phyloP scores from a whole-genome alignment of 2,329 filamentous ascomycete genomes.

The Fusarium humuli region DNA sequence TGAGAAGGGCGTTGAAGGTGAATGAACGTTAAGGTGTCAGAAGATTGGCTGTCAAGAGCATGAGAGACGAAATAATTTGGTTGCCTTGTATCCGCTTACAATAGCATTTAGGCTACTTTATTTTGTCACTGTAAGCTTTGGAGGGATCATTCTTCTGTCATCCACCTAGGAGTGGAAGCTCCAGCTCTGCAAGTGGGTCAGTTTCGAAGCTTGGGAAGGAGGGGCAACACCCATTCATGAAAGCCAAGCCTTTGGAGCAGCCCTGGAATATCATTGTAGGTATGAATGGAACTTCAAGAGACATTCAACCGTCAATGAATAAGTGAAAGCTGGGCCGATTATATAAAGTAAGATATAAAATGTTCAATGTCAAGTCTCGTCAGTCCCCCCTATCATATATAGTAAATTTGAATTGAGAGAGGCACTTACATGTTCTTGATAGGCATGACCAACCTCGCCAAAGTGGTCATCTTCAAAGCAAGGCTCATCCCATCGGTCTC shows the following conservation, averaged over 20 bases:
- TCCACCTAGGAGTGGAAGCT: neutral
- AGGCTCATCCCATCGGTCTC: conserved; percentile 24
- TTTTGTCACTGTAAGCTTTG: neutral
- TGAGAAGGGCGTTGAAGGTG: neutral
- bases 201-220: neutral
- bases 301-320: neutral
- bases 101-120: neutral
- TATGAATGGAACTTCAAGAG: neutral
- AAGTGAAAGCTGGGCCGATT: neutral
- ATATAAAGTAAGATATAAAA: neutral
- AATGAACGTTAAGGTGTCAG: neutral
- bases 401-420: neutral
- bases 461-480: conserved; percentile 43
- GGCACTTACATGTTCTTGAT: conserved; percentile 34
- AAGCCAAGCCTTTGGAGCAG: neutral
- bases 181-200: neutral
- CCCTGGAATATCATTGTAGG: neutral
- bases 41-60: neutral
- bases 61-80: neutral
- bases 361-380: neutral
- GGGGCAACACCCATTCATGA: neutral
- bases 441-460: conserved; percentile 43
- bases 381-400: neutral
- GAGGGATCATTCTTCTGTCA: neutral
- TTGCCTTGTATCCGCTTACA: neutral